Evolutionary conservation across 768 basidiomycete species (phyloP).

Genomic region (Naematelia aurantialba): DNA sequence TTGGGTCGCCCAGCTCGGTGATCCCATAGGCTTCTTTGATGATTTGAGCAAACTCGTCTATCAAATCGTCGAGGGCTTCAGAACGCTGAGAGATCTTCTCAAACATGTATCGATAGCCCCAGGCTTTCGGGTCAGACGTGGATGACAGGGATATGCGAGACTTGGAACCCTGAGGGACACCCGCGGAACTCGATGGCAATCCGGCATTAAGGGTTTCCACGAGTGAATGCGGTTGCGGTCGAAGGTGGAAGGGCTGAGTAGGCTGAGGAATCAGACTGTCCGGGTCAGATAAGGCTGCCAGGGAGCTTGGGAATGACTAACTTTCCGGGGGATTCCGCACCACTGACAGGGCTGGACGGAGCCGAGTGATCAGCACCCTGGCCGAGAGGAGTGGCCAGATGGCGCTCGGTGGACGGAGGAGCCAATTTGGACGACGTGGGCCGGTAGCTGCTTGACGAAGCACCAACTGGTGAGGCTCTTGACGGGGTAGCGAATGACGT

Average conservation of each 20-base stretch:
- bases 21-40: constrained; percentile 68
- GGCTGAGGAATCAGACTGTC: constrained; percentile 22
- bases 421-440: constrained; percentile 21
- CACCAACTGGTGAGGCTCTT: constrained; percentile 9
- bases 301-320: constrained; percentile 6
- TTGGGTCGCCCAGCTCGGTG: constrained; percentile 72
- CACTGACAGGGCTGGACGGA: constrained; percentile 35
- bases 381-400: constrained; percentile 17
- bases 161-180: constrained; percentile 22
- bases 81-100: constrained; percentile 81
- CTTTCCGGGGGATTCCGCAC: constrained; percentile 26
- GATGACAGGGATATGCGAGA: constrained; percentile 42
- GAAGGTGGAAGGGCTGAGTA: constrained; percentile 36
- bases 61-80: constrained; percentile 76
- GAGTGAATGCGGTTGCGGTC: constrained; percentile 45
- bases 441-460: constrained; percentile 34
- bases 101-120: constrained; percentile 75
- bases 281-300: constrained; percentile 13
- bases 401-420: constrained; percentile 10
- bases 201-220: constrained; percentile 53
- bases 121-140: constrained; percentile 41
- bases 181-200: constrained; percentile 21
- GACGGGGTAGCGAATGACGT: constrained; percentile 23
- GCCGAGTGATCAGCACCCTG: constrained; percentile 16
- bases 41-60: constrained; percentile 77